A percentile compares a stretch with the other conserved stretches of the same genome.
Evolutionary conservation across 257 asterid species (phyloP).

Genomic region (Buddleja alternifolia): DNA sequence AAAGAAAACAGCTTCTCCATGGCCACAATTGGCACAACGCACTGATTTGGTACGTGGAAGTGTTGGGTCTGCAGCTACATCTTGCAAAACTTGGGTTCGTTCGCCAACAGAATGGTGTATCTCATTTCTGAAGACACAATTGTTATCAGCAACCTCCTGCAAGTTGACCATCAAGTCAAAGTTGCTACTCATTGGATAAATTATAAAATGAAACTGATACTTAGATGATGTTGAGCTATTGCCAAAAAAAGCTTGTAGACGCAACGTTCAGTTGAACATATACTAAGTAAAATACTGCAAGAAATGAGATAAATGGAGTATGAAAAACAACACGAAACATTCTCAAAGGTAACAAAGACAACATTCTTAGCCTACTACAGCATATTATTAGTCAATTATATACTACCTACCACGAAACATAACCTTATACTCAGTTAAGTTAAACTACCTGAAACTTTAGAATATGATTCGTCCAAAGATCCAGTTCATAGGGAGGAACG

Average conservation of each 20-base stretch:
- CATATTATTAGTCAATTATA: background rate
- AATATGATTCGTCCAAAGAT: background rate
- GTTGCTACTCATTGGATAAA: slow-evolving; percentile 12
- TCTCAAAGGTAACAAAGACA: background rate
- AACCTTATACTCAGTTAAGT: background rate
- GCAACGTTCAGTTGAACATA: background rate
- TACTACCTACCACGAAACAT: background rate
- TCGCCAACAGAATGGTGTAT: slow-evolving; percentile 87
- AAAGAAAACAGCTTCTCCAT: slow-evolving; percentile 98
- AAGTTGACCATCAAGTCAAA: slow-evolving; percentile 19
- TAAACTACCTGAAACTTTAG: background rate
- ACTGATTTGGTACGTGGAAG: slow-evolving; percentile 94
- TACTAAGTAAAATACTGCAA: too few relatives aligned
- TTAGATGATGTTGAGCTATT: background rate
- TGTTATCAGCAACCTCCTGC: slow-evolving; percentile 94
- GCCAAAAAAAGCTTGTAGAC: background rate
- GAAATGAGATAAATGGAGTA: background rate
- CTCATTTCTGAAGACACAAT: slow-evolving; percentile 89
- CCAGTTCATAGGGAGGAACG: background rate
- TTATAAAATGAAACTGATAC: background rate
- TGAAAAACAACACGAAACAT: background rate
- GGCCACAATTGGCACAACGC: slow-evolving; percentile 83
- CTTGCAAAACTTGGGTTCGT: slow-evolving; percentile 90
- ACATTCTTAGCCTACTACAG: background rate
- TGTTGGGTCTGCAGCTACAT: slow-evolving; percentile 98